A percentile compares a stretch with the other conserved stretches of the same genome.
These are phyloP conservation scores for Hypoxylon perforatum DNA, from an alignment of 495 filamentous ascomycete species.

Conservation along the genomic window DNA sequence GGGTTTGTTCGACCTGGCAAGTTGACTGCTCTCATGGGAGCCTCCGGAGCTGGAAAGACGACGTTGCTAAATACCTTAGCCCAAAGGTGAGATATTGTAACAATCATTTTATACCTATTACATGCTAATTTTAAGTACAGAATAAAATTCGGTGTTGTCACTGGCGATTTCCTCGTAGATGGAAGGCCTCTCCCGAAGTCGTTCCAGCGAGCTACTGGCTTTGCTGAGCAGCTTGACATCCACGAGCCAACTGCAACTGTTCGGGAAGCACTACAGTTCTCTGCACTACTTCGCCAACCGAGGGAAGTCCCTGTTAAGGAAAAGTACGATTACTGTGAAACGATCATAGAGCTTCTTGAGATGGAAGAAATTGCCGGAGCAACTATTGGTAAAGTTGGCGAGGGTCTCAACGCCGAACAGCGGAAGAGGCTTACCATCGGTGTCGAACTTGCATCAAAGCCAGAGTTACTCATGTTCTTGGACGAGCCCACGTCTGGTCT, in stretches of 20 bases:
- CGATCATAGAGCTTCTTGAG: conserved; percentile 79
- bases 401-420: conserved; percentile 85
- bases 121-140: conserved; percentile 20
- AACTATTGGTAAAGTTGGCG: conserved; percentile 76
- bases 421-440: conserved; percentile 81
- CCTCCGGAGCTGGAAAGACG: conserved; percentile 60
- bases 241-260: conserved; percentile 81
- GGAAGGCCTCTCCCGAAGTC: conserved; percentile 72
- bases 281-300: conserved; percentile 77
- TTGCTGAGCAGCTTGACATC: conserved; percentile 88
- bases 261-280: conserved; percentile 76
- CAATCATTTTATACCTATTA: conserved; percentile 57
- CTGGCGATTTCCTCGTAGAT: conserved; percentile 74
- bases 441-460: conserved; percentile 81
- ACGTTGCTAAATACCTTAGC: conserved; percentile 68
- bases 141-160: conserved; percentile 47
- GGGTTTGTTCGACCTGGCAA: conserved; percentile 78
- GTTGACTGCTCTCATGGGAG: conserved; percentile 67
- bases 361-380: conserved; percentile 82
- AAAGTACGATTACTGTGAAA: conserved; percentile 78
- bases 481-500: conserved; percentile 81
- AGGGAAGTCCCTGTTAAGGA: conserved; percentile 66
- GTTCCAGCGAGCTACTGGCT: conserved; percentile 86
- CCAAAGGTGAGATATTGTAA: conserved; percentile 74
- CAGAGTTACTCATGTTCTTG: conserved; percentile 77